Evolutionary conservation across 139 green algal genomes (phyloP).

Genomic region (Chlamydomonas schloesseri): DNA sequence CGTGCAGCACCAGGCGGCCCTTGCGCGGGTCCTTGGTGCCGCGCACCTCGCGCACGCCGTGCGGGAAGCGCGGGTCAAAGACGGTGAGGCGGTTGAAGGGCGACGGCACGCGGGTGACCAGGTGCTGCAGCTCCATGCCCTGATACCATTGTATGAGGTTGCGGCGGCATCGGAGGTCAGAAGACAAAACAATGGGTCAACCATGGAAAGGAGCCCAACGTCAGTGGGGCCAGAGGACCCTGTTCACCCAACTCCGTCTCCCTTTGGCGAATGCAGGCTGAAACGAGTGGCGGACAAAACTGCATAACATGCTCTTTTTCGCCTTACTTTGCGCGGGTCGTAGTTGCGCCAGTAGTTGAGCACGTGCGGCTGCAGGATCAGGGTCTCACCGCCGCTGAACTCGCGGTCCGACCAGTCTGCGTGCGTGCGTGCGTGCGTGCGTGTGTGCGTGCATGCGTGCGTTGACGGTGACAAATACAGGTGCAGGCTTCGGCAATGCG

Average conservation of each 20-base stretch:
- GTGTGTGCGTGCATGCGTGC: no score
- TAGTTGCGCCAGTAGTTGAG: conserved; percentile 83
- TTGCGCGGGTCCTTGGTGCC: conserved; percentile 76
- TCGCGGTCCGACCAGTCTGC: conserved; percentile 64
- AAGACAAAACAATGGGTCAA: no score
- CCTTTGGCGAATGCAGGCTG: no score
- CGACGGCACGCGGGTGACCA: conserved; percentile 74
- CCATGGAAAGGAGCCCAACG: no score
- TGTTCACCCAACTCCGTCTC: no score
- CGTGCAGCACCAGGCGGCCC: conserved; percentile 84
- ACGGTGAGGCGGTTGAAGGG: conserved; percentile 75
- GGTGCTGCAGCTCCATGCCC: conserved; percentile 74
- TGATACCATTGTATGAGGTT: no score
- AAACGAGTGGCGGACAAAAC: no score
- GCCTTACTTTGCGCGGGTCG: conserved; percentile 35
- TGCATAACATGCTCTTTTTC: neutral
- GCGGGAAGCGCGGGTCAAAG: conserved; percentile 75
- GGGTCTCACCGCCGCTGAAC: conserved; percentile 85
- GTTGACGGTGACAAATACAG: no score
- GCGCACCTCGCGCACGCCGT: conserved; percentile 75
- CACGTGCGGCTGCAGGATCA: conserved; percentile 74
- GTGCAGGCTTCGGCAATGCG: no score
- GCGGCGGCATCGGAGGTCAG: no score
- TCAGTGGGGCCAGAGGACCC: no score
- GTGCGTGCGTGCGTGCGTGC: no score